Evolutionary conservation across 805 yeast species (phyloP).

Genomic region (Blastobotrys americana): DNA sequence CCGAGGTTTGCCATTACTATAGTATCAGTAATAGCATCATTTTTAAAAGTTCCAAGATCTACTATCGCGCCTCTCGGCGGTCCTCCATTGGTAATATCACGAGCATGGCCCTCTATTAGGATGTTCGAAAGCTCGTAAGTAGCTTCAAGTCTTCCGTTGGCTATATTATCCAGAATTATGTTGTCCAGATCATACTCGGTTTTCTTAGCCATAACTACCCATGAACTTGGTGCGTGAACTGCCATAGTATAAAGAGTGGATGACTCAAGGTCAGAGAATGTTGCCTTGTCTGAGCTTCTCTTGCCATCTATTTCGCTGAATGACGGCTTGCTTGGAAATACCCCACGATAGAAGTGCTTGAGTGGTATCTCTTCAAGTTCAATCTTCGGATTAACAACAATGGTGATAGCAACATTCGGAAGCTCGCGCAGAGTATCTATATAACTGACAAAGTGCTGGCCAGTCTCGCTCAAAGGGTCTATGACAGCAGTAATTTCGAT

Average conservation of each 20-base stretch:
- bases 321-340: conserved; percentile 32
- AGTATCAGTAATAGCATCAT: conserved; percentile 43
- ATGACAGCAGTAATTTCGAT: conserved; percentile 54
- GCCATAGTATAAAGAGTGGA: conserved; percentile 47
- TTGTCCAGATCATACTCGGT: conserved; percentile 59
- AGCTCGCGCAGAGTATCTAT: conserved; percentile 35
- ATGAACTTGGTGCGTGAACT: conserved; percentile 54
- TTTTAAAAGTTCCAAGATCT: conserved; percentile 30
- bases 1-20: conserved; percentile 74
- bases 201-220: conserved; percentile 55
- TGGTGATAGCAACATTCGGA: conserved; percentile 44
- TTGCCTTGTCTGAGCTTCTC: conserved; percentile 24
- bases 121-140: conserved; percentile 46
- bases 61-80: conserved; percentile 51
- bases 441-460: conserved; percentile 56
- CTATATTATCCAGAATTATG: conserved; percentile 38
- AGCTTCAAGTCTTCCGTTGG: conserved; percentile 35
- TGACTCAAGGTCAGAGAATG: conserved; percentile 45
- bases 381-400: conserved; percentile 53
- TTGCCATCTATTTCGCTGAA: conserved; percentile 29
- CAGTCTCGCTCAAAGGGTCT: conserved; percentile 64
- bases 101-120: conserved; percentile 65
- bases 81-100: conserved; percentile 35
- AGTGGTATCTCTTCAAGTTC: conserved; percentile 39
- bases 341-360: conserved; percentile 52